These are phyloP conservation scores for Stephanodiscus minutulus DNA, from an alignment of 108 stramenopile genomes.

Conservation along the genomic window DNA sequence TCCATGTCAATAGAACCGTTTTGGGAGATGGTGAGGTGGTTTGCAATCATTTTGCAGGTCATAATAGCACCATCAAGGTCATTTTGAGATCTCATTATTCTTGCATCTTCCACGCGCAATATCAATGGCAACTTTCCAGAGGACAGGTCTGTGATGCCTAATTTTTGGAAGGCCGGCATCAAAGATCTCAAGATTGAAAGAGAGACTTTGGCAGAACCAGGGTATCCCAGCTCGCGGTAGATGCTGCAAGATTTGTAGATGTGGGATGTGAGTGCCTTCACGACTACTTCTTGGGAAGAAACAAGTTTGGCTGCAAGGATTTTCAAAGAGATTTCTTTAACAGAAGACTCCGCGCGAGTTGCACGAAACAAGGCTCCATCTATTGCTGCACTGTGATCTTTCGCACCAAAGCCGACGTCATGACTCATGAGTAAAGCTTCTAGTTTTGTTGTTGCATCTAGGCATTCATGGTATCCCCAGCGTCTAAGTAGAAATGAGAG, in stretches of 20 bases:
- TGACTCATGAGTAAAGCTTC: slow-evolving; percentile 32
- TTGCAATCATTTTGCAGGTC: slow-evolving; percentile 57
- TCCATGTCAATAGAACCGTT: slow-evolving; percentile 15
- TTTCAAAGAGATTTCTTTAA: slow-evolving; percentile 38
- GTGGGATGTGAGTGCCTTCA: slow-evolving; percentile 44
- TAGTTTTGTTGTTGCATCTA: slow-evolving; percentile 14
- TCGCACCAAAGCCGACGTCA: slow-evolving; percentile 11
- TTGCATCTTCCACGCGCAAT: slow-evolving; percentile 77
- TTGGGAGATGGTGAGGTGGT: slow-evolving; percentile 39
- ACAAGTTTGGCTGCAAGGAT: slow-evolving; percentile 21
- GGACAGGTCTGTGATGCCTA: slow-evolving; percentile 4
- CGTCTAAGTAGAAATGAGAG: slow-evolving; percentile 17
- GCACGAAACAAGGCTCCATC: slow-evolving; percentile 23
- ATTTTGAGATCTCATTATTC: slow-evolving; percentile 54
- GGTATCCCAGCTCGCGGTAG: slow-evolving; percentile 46
- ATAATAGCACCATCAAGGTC: slow-evolving; percentile 68
- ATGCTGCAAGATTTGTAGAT: slow-evolving; percentile 48
- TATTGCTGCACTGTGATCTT: slow-evolving; percentile 6
- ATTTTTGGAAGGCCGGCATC: slow-evolving; percentile 25
- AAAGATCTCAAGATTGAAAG: slow-evolving; percentile 39
- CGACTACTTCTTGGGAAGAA: slow-evolving; percentile 10
- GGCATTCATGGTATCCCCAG: slow-evolving; percentile 26
- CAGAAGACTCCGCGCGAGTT: slow-evolving; percentile 29
- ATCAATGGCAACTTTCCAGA: slow-evolving; percentile 29
- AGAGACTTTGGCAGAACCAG: slow-evolving; percentile 46